Conservation (phyloP, 2,329 filamentous ascomycete species). For the Xylaria hypoxylon region DNA sequence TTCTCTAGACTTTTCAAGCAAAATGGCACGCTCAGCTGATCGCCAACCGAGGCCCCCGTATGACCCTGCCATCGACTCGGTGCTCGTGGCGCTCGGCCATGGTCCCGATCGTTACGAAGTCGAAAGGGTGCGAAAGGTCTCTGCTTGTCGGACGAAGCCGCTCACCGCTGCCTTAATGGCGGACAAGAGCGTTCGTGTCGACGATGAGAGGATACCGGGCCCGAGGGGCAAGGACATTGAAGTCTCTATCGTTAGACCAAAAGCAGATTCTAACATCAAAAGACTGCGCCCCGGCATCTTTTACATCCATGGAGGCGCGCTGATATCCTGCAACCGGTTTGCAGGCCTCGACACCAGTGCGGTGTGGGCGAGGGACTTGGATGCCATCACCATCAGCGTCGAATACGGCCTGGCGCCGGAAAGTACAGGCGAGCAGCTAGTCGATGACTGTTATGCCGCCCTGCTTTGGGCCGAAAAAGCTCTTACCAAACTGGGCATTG, state of each 20-base stretch:
- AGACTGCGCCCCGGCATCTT: constrained; percentile 47
- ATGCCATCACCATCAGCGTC: constrained; percentile 50
- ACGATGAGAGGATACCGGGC: constrained; percentile 45
- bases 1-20: constrained; percentile 29
- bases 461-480: constrained; percentile 51
- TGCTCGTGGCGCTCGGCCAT: constrained; percentile 44
- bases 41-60: constrained; percentile 49
- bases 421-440: constrained; percentile 46
- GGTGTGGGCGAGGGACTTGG: constrained; percentile 48
- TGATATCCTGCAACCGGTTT: constrained; percentile 50
- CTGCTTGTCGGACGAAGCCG: constrained; percentile 43
- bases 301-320: constrained; percentile 50
- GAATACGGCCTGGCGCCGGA: constrained; percentile 52
- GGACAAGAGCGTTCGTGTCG: constrained; percentile 46
- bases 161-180: constrained; percentile 47
- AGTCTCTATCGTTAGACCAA: constrained; percentile 46
- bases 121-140: constrained; percentile 46
- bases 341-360: constrained; percentile 50
- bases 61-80: constrained; percentile 46
- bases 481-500: constrained; percentile 54
- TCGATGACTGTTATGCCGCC: constrained; percentile 55
- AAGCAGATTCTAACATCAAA: constrained; percentile 38
- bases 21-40: constrained; percentile 45
- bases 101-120: constrained; percentile 47
- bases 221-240: constrained; percentile 44